Conservation (phyloP, 2,329 filamentous ascomycete genomes). For the Cladophialophora immunda region DNA sequence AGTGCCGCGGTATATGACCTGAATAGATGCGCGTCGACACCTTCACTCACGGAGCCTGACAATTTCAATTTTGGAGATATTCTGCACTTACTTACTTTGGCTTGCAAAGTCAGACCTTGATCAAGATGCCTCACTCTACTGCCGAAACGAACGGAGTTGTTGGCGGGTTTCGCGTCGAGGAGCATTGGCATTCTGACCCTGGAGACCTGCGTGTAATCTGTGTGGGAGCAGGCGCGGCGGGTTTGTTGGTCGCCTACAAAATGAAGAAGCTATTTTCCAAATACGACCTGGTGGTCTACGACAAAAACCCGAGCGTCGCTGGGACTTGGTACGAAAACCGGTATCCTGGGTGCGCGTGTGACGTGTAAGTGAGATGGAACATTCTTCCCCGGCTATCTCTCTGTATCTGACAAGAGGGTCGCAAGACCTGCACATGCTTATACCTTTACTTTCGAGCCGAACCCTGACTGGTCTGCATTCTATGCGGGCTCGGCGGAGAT, state of each 20-base stretch:
- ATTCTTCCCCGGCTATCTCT: too few species aligned
- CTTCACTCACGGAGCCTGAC: too few species aligned
- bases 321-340: constrained; percentile 27
- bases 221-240: constrained; percentile 32
- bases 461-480: constrained; percentile 38
- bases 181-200: constrained; percentile 19
- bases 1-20: too few species aligned
- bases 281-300: constrained; percentile 32
- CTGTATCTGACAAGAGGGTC: too few species aligned
- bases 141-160: too few species aligned
- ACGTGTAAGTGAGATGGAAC: constrained; percentile 50
- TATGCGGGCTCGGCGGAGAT: constrained; percentile 43
- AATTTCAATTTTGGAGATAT: too few species aligned
- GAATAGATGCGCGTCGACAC: too few species aligned
- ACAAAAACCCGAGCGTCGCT: constrained; percentile 30
- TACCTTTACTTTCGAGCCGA: constrained; percentile 36
- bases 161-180: constrained; percentile 1
- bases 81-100: too few species aligned
- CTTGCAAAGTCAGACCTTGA: not conserved
- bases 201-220: constrained; percentile 31
- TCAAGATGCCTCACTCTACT: too few species aligned
- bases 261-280: constrained; percentile 47
- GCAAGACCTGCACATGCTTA: constrained; percentile 38
- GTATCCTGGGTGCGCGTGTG: constrained; percentile 38
- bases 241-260: constrained; percentile 30